These are phyloP conservation scores for Rusavskia elegans DNA, from an alignment of 495 filamentous ascomycete species.

Conservation along the genomic window DNA sequence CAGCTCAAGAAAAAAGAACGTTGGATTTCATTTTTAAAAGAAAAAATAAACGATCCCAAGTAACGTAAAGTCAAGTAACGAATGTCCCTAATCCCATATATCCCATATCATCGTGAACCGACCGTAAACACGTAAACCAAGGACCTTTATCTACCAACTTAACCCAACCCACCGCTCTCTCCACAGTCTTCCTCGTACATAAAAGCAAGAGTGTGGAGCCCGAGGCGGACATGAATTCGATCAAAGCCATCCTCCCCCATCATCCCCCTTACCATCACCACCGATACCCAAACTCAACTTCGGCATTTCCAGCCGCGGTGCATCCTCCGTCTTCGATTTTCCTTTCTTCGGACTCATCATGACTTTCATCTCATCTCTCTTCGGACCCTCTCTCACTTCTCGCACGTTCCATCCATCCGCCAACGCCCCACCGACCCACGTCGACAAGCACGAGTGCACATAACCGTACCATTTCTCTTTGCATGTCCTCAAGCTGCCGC, in stretches of 20 bases:
- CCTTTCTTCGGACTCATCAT: constrained; percentile 24
- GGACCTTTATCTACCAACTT: too few relatives aligned
- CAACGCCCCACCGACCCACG: constrained; percentile 74
- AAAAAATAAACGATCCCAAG: too few relatives aligned
- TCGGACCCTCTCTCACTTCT: constrained; percentile 57
- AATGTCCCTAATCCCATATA: too few relatives aligned
- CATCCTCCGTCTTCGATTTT: constrained; percentile 34
- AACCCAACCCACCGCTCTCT: too few relatives aligned
- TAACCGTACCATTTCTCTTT: constrained; percentile 94
- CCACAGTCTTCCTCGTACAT: too few relatives aligned
- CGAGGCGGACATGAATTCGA: too few relatives aligned
- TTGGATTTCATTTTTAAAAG: too few relatives aligned
- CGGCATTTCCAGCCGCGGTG: constrained; percentile 31
- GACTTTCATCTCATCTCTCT: constrained; percentile 16
- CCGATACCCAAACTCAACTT: neutral
- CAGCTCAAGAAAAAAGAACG: too few relatives aligned
- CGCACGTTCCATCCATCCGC: constrained; percentile 78
- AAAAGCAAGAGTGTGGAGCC: too few relatives aligned
- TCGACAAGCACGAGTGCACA: constrained; percentile 75
- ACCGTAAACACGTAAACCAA: too few relatives aligned
- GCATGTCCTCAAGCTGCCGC: constrained; percentile 67
- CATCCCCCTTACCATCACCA: neutral
- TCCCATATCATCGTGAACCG: too few relatives aligned
- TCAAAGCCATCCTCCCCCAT: constrained; percentile 12
- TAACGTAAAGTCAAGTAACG: too few relatives aligned